phyloP scores from a whole-genome alignment of 345 rosid genomes.

The Kandelia obovata region DNA sequence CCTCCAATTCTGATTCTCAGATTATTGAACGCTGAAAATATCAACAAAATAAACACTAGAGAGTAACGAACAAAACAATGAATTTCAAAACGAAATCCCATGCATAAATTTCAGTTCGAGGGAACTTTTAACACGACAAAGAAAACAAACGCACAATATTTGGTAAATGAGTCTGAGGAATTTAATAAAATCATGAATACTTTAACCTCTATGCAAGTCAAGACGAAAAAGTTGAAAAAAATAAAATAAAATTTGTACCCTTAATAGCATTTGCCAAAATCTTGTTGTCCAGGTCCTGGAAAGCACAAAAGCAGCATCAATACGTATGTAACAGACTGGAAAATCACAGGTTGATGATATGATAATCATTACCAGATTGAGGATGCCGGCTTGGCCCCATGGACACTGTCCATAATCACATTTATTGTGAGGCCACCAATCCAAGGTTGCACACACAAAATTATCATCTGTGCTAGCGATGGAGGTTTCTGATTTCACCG shows the following conservation, averaged over 20 bases:
- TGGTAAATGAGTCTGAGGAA: no score
- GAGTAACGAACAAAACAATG: neutral
- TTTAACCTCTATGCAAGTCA: no score
- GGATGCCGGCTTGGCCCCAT: constrained; percentile 52
- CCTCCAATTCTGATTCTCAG: constrained; percentile 51
- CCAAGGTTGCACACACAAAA: constrained; percentile 58
- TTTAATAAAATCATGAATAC: no score
- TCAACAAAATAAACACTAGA: neutral
- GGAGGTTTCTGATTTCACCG: constrained; percentile 34
- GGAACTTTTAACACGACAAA: no score
- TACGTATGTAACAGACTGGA: neutral
- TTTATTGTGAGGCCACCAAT: constrained; percentile 62
- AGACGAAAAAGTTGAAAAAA: no score
- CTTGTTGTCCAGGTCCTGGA: constrained; percentile 47
- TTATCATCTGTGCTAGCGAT: constrained; percentile 43
- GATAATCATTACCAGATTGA: constrained; percentile 38
- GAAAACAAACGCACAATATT: no score
- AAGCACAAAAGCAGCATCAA: neutral
- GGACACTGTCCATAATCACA: constrained; percentile 58
- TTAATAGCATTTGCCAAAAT: constrained; percentile 47
- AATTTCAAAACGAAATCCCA: neutral
- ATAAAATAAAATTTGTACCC: constrained; percentile 26
- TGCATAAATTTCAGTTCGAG: neutral
- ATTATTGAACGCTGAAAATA: constrained; percentile 39
- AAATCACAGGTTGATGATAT: neutral